Percentiles rank a stretch among this genome's conserved stretches.
Conservation (phyloP, 345 rosid species). For the Pistacia vera region DNA sequence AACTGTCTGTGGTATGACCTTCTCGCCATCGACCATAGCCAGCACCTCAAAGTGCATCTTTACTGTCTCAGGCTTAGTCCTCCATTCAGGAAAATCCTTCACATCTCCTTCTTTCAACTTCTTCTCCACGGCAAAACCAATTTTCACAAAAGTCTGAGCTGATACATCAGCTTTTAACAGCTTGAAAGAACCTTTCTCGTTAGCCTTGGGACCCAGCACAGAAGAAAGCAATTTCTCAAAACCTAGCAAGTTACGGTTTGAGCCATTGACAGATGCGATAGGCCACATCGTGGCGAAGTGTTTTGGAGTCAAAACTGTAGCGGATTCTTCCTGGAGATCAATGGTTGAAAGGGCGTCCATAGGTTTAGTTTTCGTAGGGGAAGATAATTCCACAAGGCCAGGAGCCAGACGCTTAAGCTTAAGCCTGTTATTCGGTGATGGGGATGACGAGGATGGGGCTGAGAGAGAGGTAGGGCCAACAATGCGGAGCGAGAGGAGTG, state of each 20-base stretch:
- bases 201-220: conserved; percentile 77
- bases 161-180: conserved; percentile 74
- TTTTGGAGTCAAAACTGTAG: conserved; percentile 64
- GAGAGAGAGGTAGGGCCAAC: conserved; percentile 86
- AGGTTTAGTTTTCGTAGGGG: conserved; percentile 39
- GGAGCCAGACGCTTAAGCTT: conserved; percentile 93
- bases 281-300: conserved; percentile 92
- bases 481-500: conserved; percentile 79
- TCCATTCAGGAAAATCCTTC: conserved; percentile 66
- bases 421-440: conserved; percentile 56
- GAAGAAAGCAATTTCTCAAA: conserved; percentile 74
- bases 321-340: conserved; percentile 36
- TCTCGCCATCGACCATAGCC: conserved; percentile 83
- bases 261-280: conserved; percentile 75
- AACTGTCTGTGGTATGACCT: conserved; percentile 70
- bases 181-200: conserved; percentile 71
- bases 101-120: conserved; percentile 62
- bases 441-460: conserved; percentile 52
- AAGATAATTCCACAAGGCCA: conserved; percentile 80
- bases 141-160: conserved; percentile 84
- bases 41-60: conserved; percentile 90
- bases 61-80: conserved; percentile 73
- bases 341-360: conserved; percentile 39
- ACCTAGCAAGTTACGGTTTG: conserved; percentile 68
- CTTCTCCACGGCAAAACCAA: conserved; percentile 85